A percentile compares a stretch with the other conserved stretches of the same genome.
phyloP scores from a whole-genome alignment of 306 rosid genomes.

The Quercus robur region DNA sequence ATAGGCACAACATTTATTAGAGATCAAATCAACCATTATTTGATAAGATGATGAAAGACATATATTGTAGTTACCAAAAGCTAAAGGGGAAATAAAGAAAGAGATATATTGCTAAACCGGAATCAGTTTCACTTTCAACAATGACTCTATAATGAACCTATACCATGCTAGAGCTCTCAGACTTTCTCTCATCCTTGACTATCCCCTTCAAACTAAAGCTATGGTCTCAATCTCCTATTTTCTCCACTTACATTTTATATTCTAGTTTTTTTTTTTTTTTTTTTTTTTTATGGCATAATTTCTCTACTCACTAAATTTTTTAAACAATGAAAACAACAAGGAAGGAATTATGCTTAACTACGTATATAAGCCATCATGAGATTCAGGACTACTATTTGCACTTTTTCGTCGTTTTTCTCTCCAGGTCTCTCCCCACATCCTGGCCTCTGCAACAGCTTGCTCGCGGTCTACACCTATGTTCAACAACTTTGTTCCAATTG shows the following conservation, averaged over 20 bases:
- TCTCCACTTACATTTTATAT: neutral
- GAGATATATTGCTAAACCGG: too few species aligned
- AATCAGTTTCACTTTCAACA: too few species aligned
- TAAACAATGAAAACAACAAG: neutral
- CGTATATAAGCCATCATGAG: slow-evolving; percentile 13
- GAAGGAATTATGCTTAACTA: neutral
- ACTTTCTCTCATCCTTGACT: neutral
- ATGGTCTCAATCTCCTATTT: neutral
- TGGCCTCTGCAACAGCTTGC: slow-evolving; percentile 51
- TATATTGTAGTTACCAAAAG: too few species aligned
- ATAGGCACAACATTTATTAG: neutral
- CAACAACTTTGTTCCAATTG: slow-evolving; percentile 9
- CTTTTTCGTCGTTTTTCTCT: slow-evolving; percentile 34
- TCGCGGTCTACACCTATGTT: slow-evolving; percentile 19
- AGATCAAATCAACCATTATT: neutral
- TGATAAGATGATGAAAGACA: too few species aligned
- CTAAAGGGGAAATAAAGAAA: too few species aligned
- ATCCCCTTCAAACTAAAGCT: neutral
- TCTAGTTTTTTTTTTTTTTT: neutral
- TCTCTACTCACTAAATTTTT: slow-evolving; percentile 9
- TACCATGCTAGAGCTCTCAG: neutral
- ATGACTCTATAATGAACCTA: neutral
- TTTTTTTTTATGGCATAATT: neutral
- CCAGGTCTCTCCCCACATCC: slow-evolving; percentile 39
- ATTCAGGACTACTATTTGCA: slow-evolving; percentile 4